Conservation (phyloP, 2,329 filamentous ascomycete species). For the Cercospora sesami region DNA sequence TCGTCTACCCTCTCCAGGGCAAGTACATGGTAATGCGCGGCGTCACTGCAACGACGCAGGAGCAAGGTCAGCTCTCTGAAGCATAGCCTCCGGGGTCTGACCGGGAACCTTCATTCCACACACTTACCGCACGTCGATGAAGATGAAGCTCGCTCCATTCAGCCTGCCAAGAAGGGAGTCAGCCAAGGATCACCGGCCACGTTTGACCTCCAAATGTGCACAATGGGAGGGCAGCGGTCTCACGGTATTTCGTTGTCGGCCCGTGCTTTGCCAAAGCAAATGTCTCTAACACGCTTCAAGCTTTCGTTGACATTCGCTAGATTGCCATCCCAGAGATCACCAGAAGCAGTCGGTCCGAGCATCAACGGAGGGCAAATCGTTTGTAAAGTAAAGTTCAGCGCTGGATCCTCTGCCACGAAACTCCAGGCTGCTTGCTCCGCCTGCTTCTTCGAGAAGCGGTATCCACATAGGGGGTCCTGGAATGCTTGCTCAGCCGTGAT, state of each 20-base stretch:
- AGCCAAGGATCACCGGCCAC: not conserved
- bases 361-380: conserved; percentile 9
- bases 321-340: conserved; percentile 4
- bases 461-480: not conserved
- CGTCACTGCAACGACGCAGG: not conserved
- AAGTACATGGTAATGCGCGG: conserved; percentile 6
- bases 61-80: not conserved
- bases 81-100: not conserved
- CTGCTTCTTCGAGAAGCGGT: conserved; percentile 8
- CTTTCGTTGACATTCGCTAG: conserved; percentile 6
- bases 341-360: conserved; percentile 8
- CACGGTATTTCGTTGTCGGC: conserved; percentile 7
- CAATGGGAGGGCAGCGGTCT: not conserved
- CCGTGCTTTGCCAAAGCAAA: conserved; percentile 6
- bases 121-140: conserved; percentile 5
- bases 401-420: not conserved
- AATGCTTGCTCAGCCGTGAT: conserved; percentile 12
- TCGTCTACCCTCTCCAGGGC: conserved; percentile 1
- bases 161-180: not conserved
- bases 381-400: conserved; percentile 5
- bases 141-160: conserved; percentile 6
- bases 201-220: not conserved
- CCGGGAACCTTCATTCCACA: not conserved
- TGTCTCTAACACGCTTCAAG: conserved; percentile 6
- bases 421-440: conserved; percentile 10